Evolutionary conservation across 495 filamentous ascomycete genomes (phyloP), one percentile per base, ranked within the genome.

Genomic region (Hypoxylon intermedium): DNA sequence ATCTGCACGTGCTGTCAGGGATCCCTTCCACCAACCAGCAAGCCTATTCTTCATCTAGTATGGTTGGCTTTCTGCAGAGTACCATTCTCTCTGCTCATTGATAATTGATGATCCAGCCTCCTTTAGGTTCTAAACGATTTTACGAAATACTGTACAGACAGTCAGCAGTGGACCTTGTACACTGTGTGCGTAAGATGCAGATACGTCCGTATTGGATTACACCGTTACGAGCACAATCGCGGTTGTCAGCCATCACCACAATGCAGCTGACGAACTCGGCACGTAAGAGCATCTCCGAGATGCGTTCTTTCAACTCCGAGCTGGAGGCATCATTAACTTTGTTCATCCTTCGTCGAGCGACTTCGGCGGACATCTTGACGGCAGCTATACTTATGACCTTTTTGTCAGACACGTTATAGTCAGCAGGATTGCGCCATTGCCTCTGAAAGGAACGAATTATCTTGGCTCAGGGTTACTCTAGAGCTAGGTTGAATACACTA

Each of bases 1-100:
- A 65, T 65, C 62, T 65, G 62, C 62, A 65, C 62, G 62, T 65
- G 62, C 62, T 65, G 28, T 28, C 62, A 65, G 56, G 62, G 62
- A 65, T 60, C 30, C 6, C 56, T 50, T 55, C 40, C 55, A 57
- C 51, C 55, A 60, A 65, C 45, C 54, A 57, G 15, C 42, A 52
- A 5, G 33, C 37, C 47, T 53, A 60, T 40, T 31, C 62, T 38
- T 40, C 28, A 57, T 52, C 40, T 52, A 40, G 46, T 45, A 56
- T 60, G 52, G 56, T 56, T n/a, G 33, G 37, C 46, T 52, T 60
- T 60, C 42, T 56, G 51, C 34, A 52, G 41, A 43, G 16, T 7
- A 28, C 43, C 21, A 45, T 56, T 33, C 21, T 13, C 31, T 30
- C 18, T 26, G n/a, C 23, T 40, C 44, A 62, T 24, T 55, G 19